phyloP scores from a whole-genome alignment of 1,284 basidiomycete genomes.

The Agroathelia rolfsii region DNA sequence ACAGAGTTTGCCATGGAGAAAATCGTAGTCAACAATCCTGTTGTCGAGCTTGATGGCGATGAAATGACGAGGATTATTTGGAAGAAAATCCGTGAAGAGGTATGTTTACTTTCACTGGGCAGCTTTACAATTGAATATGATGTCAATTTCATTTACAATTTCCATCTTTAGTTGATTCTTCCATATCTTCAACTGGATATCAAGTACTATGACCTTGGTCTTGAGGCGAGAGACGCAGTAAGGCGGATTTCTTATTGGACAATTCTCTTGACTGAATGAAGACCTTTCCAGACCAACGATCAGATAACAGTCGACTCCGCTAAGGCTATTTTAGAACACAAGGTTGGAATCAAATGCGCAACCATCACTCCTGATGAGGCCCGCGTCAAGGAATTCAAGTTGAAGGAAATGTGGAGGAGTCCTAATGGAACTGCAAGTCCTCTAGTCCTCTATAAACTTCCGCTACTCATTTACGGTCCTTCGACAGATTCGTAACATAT shows the following conservation, averaged over 20 bases:
- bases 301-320: conserved; percentile 90
- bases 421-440: conserved; percentile 83
- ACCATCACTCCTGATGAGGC: conserved; percentile 98
- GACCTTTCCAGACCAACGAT: conserved; percentile 70
- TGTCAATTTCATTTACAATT: conserved; percentile 3
- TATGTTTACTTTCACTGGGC: conserved; percentile 23
- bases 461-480: not conserved
- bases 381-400: conserved; percentile 87
- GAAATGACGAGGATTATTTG: conserved; percentile 98
- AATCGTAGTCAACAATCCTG: conserved; percentile 83
- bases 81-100: conserved; percentile 97
- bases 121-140: conserved; percentile 3
- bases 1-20: conserved; percentile 29
- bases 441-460: conserved; percentile 3
- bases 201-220: conserved; percentile 96
- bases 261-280: conserved; percentile 5
- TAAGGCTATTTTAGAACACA: conserved; percentile 83
- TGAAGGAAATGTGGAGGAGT: conserved; percentile 97
- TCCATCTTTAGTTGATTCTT: conserved; percentile 66
- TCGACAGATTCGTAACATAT: conserved; percentile 85
- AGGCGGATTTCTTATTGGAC: conserved; percentile 20
- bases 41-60: conserved; percentile 95
- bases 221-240: conserved; percentile 85
- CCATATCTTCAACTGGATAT: conserved; percentile 93
- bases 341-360: conserved; percentile 93